Conservation (phyloP, 108 stramenopile genomes). For the Nitzschia sp. region DNA sequence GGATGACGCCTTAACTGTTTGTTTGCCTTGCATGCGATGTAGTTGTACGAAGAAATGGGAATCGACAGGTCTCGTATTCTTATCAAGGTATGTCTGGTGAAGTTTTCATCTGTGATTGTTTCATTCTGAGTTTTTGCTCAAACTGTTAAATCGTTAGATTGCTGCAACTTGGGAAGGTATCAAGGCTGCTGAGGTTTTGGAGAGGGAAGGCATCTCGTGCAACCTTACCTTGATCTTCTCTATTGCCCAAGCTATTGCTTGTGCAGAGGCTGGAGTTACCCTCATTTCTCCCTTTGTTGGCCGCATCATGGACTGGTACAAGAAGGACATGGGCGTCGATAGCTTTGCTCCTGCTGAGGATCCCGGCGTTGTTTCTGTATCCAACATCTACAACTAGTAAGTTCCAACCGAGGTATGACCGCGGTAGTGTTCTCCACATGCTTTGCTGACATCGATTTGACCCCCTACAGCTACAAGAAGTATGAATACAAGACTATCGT, state of each 20-base stretch:
- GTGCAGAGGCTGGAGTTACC: slow-evolving; percentile 94
- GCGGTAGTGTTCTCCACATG: background rate
- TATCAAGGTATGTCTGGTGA: slow-evolving; percentile 69
- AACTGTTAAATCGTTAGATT: slow-evolving; percentile 10
- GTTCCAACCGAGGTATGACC: background rate
- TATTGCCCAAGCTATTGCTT: slow-evolving; percentile 95
- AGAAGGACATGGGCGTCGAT: slow-evolving; percentile 75
- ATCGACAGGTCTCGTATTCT: slow-evolving; percentile 92
- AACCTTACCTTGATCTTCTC: slow-evolving; percentile 97
- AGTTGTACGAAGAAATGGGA: slow-evolving; percentile 90
- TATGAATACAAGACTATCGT: slow-evolving; percentile 95
- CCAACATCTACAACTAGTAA: slow-evolving; percentile 91
- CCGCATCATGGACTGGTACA: slow-evolving; percentile 98
- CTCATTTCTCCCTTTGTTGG: slow-evolving; percentile 99
- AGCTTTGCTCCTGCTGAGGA: slow-evolving; percentile 86
- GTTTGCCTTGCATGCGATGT: background rate
- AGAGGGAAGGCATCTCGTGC: slow-evolving; percentile 97
- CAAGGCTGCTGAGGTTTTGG: slow-evolving; percentile 90
- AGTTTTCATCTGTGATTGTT: too few relatives aligned
- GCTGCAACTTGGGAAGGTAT: slow-evolving; percentile 96
- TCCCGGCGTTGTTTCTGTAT: slow-evolving; percentile 93
- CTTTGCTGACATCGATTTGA: background rate
- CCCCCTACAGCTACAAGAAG: slow-evolving; percentile 83
- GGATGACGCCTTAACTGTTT: too few relatives aligned
- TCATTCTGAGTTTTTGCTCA: slow-evolving; percentile 11